Base-by-base conservation (phyloP, 2,329 filamentous ascomycete genomes). In the Cladophialophora psammophila region DNA sequence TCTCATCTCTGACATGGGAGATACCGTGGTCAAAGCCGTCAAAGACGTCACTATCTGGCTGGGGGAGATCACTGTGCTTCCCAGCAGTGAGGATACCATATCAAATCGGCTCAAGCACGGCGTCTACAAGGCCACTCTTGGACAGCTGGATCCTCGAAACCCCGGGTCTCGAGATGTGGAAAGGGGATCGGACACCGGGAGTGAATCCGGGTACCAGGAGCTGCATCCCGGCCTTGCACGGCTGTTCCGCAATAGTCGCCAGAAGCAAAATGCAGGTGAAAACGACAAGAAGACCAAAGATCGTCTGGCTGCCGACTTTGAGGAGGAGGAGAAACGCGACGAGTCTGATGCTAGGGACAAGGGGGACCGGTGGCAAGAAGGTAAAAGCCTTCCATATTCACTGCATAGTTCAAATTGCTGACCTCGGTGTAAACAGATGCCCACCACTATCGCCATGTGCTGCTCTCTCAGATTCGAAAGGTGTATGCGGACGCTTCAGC, bases 21-120 rank as follows among this genome's bases (percentile, higher is more conserved):
- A 75, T 55, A 86, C 84, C 0, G 81, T 86, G 9, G 83, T 87
- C 66, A 84, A 84, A 66, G 77, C 78, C 8, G 82, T 88, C 74
- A 81, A 82, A 26, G 84, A 87, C 56, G 65, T 83, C n/a, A 86
- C 84, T 0, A 81, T 85, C n/a, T 86, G 82, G 79, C 67, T 86
- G 4, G 86, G 84, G 12, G 82, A 84, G 35, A 70, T 87, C 31
- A 87, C 86, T 1, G 80, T 87, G 18, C 74, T 87, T 1, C 85
- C 85, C 1, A 81, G 80, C 8, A 84, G 86, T 36, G 71, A 80
- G 58, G 80, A 80, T 8, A 71, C 81, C 9, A 74, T 74, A 35
- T 65, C 63, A 45, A 74, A 73, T 10, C 69, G 73, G 6, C 56
- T 78, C 32, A 74, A 73, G 50, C 67, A 73, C 36, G 40, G 76